A percentile compares a stretch with the other conserved stretches of the same genome.
phyloP scores from a whole-genome alignment of 192 early-diverging fungal species.

The Umbelopsis sp. region DNA sequence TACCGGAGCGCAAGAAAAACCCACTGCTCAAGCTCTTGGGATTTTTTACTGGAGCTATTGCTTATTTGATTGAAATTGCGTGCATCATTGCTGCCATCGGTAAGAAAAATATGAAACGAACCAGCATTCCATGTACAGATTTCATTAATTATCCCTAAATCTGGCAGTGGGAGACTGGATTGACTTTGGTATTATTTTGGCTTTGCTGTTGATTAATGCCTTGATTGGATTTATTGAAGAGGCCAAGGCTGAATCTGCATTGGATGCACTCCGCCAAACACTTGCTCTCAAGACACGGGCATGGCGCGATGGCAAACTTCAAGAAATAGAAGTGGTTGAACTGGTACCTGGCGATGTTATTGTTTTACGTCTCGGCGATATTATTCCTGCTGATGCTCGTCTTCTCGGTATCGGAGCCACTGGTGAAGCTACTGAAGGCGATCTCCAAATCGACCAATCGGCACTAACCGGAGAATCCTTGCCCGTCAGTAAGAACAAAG shows the following conservation, averaged over 20 bases:
- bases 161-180: slow-evolving; percentile 50
- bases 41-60: slow-evolving; percentile 85
- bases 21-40: slow-evolving; percentile 80
- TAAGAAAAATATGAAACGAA: slow-evolving; percentile 12
- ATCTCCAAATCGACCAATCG: slow-evolving; percentile 88
- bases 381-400: slow-evolving; percentile 88
- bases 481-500: slow-evolving; percentile 81
- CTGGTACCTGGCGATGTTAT: slow-evolving; percentile 92
- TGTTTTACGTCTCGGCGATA: slow-evolving; percentile 87
- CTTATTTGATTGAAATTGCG: slow-evolving; percentile 86
- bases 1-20: slow-evolving; percentile 80
- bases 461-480: slow-evolving; percentile 92
- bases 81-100: slow-evolving; percentile 72
- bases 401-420: slow-evolving; percentile 73
- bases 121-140: not conserved
- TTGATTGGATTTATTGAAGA: slow-evolving; percentile 90
- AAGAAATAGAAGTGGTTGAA: slow-evolving; percentile 68
- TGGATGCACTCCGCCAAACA: slow-evolving; percentile 90
- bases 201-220: slow-evolving; percentile 78
- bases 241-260: slow-evolving; percentile 87
- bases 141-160: not conserved
- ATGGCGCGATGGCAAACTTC: slow-evolving; percentile 75
- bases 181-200: slow-evolving; percentile 80
- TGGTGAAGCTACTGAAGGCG: slow-evolving; percentile 74
- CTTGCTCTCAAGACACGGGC: slow-evolving; percentile 82